These are phyloP conservation scores for Chloris gayana DNA, from an alignment of 176 grass and related monocot genomes.

Conservation along the genomic window DNA sequence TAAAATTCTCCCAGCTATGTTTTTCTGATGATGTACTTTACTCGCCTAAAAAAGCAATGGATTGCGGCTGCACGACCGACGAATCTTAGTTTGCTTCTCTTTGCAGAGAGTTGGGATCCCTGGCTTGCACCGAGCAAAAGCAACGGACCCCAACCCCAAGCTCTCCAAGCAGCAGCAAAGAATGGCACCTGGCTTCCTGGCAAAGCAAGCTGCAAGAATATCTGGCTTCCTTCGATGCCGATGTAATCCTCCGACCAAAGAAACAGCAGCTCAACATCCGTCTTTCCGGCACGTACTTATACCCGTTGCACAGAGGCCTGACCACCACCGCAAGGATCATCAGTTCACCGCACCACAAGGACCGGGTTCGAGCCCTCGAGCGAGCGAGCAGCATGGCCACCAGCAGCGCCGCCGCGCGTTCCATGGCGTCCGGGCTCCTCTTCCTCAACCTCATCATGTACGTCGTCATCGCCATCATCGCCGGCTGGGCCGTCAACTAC, in stretches of 20 bases:
- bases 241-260: neutral
- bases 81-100: neutral
- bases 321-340: neutral
- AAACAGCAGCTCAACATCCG: neutral
- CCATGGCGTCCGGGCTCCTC: conserved; percentile 59
- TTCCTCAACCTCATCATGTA: conserved; percentile 94
- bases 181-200: neutral
- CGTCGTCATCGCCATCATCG: conserved; percentile 59
- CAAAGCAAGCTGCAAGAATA: conserved; percentile 11
- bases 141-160: neutral
- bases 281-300: neutral
- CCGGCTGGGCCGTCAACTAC: conserved; percentile 93
- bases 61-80: neutral
- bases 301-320: neutral
- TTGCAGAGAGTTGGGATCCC: conserved; percentile 11
- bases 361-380: too few relatives aligned
- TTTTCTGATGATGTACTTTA: neutral
- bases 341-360: too few relatives aligned
- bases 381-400: conserved; percentile 55
- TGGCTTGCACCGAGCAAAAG: conserved; percentile 25
- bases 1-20: too few relatives aligned
- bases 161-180: conserved; percentile 8
- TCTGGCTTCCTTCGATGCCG: neutral
- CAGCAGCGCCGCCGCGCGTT: neutral
- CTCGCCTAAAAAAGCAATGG: neutral